Evolutionary conservation across 2,329 filamentous ascomycete species (phyloP).

Genomic region (Cordyceps sp.): DNA sequence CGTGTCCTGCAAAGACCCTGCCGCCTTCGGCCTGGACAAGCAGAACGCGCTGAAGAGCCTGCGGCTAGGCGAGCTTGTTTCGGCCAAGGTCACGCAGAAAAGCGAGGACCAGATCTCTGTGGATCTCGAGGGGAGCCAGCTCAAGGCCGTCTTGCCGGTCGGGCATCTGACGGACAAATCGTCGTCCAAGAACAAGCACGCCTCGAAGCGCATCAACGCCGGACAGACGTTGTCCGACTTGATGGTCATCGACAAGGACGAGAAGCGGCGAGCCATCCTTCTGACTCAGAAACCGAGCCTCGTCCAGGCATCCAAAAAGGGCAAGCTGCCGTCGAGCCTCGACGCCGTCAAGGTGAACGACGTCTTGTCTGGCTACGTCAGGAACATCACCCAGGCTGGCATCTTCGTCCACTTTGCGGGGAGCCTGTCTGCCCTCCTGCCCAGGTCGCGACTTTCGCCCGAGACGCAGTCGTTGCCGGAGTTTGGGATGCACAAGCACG

Average conservation of each 20-base stretch:
- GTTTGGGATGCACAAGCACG: constrained; percentile 64
- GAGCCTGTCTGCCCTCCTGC: constrained; percentile 60
- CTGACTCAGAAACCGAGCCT: constrained; percentile 75
- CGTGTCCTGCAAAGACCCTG: constrained; percentile 85
- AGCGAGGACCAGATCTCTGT: constrained; percentile 60
- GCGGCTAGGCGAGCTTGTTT: constrained; percentile 56
- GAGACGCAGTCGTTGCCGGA: constrained; percentile 50
- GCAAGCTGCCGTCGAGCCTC: constrained; percentile 54
- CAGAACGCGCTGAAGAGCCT: constrained; percentile 63
- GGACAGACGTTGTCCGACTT: constrained; percentile 71
- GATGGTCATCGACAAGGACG: constrained; percentile 74
- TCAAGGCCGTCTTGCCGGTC: constrained; percentile 63
- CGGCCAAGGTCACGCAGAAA: constrained; percentile 68
- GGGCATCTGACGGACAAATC: constrained; percentile 79
- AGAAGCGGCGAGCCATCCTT: constrained; percentile 56
- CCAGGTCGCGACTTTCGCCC: constrained; percentile 60
- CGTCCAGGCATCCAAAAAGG: constrained; percentile 55
- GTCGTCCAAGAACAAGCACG: constrained; percentile 56
- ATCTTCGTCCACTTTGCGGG: constrained; percentile 81
- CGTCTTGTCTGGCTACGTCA: constrained; percentile 62
- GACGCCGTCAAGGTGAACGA: constrained; percentile 55
- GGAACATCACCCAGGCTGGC: constrained; percentile 66
- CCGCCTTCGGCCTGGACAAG: constrained; percentile 56
- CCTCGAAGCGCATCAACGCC: constrained; percentile 66
- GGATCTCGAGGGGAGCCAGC: constrained; percentile 54